Evolutionary conservation across 768 basidiomycete species (phyloP).

Genomic region (Trametes gibbosa): DNA sequence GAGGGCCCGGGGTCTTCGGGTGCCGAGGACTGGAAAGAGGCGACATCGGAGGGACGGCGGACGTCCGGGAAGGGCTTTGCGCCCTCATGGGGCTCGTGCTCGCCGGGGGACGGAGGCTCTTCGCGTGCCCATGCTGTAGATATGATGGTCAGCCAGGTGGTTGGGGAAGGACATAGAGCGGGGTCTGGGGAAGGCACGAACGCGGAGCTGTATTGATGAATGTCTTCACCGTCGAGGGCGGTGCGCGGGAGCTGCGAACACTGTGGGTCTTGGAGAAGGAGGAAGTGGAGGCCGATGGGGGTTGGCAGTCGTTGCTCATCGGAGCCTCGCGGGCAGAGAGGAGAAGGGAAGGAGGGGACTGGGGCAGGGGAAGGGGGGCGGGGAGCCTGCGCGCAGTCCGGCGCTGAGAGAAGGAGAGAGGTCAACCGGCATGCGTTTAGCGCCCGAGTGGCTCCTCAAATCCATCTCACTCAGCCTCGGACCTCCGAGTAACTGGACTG

Average conservation of each 20-base stretch:
- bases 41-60: conserved; percentile 49
- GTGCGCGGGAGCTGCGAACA: conserved; percentile 25
- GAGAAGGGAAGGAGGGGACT: conserved; percentile 7
- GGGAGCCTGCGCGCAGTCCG: conserved; percentile 12
- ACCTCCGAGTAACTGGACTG: no score
- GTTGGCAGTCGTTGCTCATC: conserved; percentile 22
- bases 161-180: neutral
- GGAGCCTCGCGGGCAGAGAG: neutral
- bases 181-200: conserved; percentile 35
- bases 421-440: conserved; percentile 8
- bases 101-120: conserved; percentile 74
- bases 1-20: conserved; percentile 30
- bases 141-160: neutral
- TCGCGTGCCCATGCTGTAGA: conserved; percentile 76
- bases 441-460: neutral
- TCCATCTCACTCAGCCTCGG: neutral
- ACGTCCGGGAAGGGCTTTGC: conserved; percentile 32
- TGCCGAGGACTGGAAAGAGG: conserved; percentile 49
- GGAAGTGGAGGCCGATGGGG: conserved; percentile 18
- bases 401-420: conserved; percentile 14
- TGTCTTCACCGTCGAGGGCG: conserved; percentile 45
- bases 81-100: conserved; percentile 39
- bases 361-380: conserved; percentile 1
- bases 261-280: conserved; percentile 30
- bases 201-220: conserved; percentile 67